phyloP scores from a whole-genome alignment of 805 yeast species.

The Ogataea naganishii region DNA sequence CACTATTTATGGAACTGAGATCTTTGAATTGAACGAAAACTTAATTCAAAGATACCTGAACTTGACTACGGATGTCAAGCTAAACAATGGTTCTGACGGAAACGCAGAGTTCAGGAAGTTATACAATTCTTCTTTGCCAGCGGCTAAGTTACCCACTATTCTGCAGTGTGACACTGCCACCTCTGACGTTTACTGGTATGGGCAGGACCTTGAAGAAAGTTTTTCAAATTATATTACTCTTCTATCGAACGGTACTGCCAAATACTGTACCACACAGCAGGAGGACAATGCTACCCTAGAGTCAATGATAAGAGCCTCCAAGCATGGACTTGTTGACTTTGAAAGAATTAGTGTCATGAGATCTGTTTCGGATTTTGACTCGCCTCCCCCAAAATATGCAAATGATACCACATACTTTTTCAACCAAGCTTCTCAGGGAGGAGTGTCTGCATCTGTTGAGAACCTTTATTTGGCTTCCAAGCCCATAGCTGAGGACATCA shows the following conservation, averaged over 20 bases:
- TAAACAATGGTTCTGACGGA: conserved; percentile 35
- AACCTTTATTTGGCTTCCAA: conserved; percentile 46
- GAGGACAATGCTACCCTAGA: conserved; percentile 63
- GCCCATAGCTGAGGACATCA: conserved; percentile 46
- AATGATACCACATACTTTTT: conserved; percentile 42
- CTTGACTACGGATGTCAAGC: conserved; percentile 36
- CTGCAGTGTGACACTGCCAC: conserved; percentile 53
- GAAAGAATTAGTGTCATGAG: conserved; percentile 51
- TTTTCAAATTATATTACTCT: conserved; percentile 37
- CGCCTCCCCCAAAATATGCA: conserved; percentile 37
- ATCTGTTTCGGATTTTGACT: conserved; percentile 50
- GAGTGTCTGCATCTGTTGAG: conserved; percentile 35
- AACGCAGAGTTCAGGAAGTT: conserved; percentile 37
- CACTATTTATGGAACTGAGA: conserved; percentile 54
- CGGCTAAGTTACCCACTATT: conserved; percentile 36
- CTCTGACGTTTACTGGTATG: conserved; percentile 53
- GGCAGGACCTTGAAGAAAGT: conserved; percentile 40
- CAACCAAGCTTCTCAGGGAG: conserved; percentile 41
- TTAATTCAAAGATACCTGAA: conserved; percentile 50
- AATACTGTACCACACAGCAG: conserved; percentile 54
- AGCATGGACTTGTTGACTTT: conserved; percentile 46
- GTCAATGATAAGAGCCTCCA: conserved; percentile 45
- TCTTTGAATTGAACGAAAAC: conserved; percentile 50
- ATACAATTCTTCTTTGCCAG: conserved; percentile 44
- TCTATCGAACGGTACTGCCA: conserved; percentile 51